phyloP scores from a whole-genome alignment of 805 yeast species.

The Metschnikowia lochheadii region DNA sequence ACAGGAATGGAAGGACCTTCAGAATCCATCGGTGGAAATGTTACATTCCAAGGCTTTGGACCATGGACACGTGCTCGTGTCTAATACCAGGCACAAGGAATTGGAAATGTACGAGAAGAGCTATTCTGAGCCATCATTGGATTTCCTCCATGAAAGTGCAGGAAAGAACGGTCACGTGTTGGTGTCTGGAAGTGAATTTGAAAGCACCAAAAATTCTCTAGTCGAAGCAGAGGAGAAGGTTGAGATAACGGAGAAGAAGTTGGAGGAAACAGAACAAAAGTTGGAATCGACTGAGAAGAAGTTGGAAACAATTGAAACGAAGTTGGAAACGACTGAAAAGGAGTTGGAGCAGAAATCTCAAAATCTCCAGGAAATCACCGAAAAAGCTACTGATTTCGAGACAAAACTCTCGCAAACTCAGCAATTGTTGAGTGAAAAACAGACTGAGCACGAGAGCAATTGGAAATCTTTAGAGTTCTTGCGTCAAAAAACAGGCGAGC shows the following conservation, averaged over 20 bases:
- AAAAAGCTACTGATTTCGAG: neutral
- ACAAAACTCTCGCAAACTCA: neutral
- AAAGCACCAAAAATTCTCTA: neutral
- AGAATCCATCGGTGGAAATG: slow-evolving; percentile 2
- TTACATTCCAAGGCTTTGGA: slow-evolving; percentile 5
- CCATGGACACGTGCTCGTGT: slow-evolving; percentile 6
- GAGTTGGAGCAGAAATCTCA: neutral
- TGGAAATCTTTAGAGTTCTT: slow-evolving; percentile 11
- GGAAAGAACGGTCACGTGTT: neutral
- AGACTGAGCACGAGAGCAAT: slow-evolving; percentile 1
- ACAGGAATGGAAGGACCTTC: neutral
- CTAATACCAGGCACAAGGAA: slow-evolving; percentile 4
- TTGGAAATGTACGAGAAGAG: slow-evolving; percentile 3
- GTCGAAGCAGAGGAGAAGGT: neutral
- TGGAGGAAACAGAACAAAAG: neutral
- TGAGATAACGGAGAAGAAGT: neutral
- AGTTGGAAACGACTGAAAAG: neutral
- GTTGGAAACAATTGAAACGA: neutral
- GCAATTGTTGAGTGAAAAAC: neutral
- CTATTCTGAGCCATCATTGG: slow-evolving; percentile 4
- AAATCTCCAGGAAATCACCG: neutral
- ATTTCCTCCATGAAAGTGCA: slow-evolving; percentile 6
- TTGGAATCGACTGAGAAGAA: neutral
- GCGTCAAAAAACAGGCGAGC: slow-evolving; percentile 5
- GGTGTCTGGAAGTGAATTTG: slow-evolving; percentile 4